Evolutionary conservation across 768 basidiomycete species (phyloP).

Genomic region (Mycena vulgaris): DNA sequence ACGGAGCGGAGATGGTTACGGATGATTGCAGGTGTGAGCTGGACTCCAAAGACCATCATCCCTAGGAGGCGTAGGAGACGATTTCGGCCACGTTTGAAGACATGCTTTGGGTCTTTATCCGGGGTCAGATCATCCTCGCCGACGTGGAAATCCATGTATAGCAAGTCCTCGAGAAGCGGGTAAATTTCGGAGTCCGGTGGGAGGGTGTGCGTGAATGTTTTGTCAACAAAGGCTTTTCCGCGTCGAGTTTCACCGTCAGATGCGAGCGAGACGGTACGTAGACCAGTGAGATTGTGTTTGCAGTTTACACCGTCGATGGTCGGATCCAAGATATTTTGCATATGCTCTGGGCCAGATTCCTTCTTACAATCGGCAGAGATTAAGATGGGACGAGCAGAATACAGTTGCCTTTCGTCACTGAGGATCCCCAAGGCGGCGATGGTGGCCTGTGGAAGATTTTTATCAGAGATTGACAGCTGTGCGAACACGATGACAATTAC

Average conservation of each 20-base stretch:
- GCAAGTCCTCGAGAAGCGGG: constrained; percentile 37
- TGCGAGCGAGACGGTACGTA: constrained; percentile 41
- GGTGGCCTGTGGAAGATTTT: constrained; percentile 35
- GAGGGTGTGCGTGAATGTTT: constrained; percentile 43
- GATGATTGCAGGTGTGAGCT: constrained; percentile 43
- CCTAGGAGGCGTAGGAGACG: constrained; percentile 45
- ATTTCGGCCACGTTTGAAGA: constrained; percentile 51
- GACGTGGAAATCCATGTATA: constrained; percentile 47
- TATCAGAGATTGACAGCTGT: neutral
- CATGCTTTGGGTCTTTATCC: constrained; percentile 54
- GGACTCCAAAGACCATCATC: constrained; percentile 38
- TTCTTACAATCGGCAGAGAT: constrained; percentile 46
- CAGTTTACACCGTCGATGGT: constrained; percentile 29
- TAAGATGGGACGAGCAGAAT: constrained; percentile 42
- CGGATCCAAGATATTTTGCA: constrained; percentile 36
- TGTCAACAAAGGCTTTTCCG: constrained; percentile 42
- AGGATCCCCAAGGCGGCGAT: constrained; percentile 43
- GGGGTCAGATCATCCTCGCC: constrained; percentile 52
- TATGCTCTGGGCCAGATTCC: constrained; percentile 40
- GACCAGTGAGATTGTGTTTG: constrained; percentile 13
- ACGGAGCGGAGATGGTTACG: constrained; percentile 38
- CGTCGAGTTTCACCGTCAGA: constrained; percentile 50
- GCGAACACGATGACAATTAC: constrained; percentile 22
- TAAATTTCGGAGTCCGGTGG: constrained; percentile 43
- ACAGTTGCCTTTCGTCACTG: constrained; percentile 36